These are phyloP conservation scores for Populus alba DNA, from an alignment of 345 rosid genomes.

Conservation along the genomic window DNA sequence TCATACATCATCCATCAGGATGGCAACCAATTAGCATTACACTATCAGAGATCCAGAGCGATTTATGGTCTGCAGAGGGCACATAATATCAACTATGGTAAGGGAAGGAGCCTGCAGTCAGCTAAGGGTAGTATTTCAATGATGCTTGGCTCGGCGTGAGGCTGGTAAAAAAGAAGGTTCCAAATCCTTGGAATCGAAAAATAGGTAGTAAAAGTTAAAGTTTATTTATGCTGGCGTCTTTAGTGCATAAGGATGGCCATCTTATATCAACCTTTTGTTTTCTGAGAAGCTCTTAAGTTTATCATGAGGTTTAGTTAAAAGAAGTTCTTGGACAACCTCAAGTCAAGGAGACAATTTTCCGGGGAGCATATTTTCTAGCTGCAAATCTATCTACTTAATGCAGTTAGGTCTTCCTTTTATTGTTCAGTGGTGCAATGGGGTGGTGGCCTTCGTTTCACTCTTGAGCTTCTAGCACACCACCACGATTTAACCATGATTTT, in stretches of 20 bases:
- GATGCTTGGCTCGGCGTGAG: too few relatives aligned
- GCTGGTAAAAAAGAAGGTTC: background rate
- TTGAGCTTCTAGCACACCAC: background rate
- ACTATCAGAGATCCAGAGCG: slow-evolving; percentile 29
- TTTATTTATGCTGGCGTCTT: background rate
- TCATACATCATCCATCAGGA: slow-evolving; percentile 56
- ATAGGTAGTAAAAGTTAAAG: background rate
- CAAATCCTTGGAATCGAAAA: background rate
- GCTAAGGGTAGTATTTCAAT: background rate
- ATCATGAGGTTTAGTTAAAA: background rate
- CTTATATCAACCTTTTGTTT: background rate
- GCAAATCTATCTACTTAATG: background rate
- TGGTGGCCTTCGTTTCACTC: background rate
- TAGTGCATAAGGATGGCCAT: background rate
- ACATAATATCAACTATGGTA: background rate
- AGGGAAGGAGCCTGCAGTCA: slow-evolving; percentile 1
- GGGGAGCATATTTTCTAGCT: background rate
- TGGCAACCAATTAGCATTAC: slow-evolving; percentile 73
- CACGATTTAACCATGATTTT: slow-evolving; percentile 1
- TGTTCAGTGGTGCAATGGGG: background rate
- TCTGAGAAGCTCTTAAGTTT: background rate
- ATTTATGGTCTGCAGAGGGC: background rate
- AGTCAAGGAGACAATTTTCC: background rate
- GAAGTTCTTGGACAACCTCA: background rate
- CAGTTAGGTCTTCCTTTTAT: background rate